A percentile compares a stretch with the other conserved stretches of the same genome.
Conservation (phyloP, 2,329 filamentous ascomycete species). For the Balansia obtecta region DNA sequence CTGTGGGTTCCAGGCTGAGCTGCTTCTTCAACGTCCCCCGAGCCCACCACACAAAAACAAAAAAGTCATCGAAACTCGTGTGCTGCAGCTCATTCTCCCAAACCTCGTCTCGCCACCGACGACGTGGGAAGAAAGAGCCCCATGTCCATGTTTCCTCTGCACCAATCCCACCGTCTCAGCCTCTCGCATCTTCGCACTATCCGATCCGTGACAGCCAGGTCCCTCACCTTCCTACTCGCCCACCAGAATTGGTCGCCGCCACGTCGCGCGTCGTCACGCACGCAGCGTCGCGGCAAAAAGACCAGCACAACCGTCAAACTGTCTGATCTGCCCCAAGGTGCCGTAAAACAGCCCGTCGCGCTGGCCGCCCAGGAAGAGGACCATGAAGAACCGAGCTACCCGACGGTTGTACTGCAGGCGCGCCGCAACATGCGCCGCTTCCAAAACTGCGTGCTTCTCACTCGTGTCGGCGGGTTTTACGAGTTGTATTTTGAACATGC, state of each 20-base stretch:
- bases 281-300: constrained; percentile 35
- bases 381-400: constrained; percentile 46
- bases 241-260: background rate
- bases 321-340: constrained; percentile 44
- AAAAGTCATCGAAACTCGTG: background rate
- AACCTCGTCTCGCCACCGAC: background rate
- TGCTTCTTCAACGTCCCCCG: no score
- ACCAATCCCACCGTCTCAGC: constrained; percentile 2
- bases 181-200: constrained; percentile 1
- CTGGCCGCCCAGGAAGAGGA: constrained; percentile 24
- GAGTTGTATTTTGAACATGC: constrained; percentile 97
- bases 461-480: constrained; percentile 90
- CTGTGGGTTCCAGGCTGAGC: no score
- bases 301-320: constrained; percentile 40
- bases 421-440: constrained; percentile 84
- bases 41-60: background rate
- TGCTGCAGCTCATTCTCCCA: background rate
- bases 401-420: constrained; percentile 80
- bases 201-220: background rate
- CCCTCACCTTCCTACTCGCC: background rate
- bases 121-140: background rate
- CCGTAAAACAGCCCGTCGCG: constrained; percentile 18
- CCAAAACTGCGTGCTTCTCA: constrained; percentile 80
- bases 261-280: background rate
- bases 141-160: constrained; percentile 10